Percentiles rank a stretch among this genome's conserved stretches.
phyloP scores from a whole-genome alignment of 2,329 filamentous ascomycete genomes.

The Camillea tinctor region DNA sequence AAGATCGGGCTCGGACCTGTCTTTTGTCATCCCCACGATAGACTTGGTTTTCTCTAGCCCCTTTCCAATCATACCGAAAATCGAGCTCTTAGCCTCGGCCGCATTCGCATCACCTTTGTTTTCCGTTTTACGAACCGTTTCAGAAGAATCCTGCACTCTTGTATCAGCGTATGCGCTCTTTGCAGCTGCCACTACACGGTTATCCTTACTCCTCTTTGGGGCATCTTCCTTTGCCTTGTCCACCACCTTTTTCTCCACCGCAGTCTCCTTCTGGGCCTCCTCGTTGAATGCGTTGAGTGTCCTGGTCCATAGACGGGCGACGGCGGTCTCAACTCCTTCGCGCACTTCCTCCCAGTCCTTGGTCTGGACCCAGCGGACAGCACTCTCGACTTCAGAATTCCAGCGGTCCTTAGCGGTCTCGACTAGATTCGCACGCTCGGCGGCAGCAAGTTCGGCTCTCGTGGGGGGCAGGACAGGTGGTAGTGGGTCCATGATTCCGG shows the following conservation, averaged over 20 bases:
- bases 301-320: slow-evolving; percentile 45
- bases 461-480: slow-evolving; percentile 48
- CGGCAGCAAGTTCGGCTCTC: slow-evolving; percentile 49
- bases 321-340: slow-evolving; percentile 53
- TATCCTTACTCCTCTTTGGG: slow-evolving; percentile 32
- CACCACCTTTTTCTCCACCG: slow-evolving; percentile 30
- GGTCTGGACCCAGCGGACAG: slow-evolving; percentile 64
- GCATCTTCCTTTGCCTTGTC: slow-evolving; percentile 36
- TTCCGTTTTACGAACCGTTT: slow-evolving; percentile 29
- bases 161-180: slow-evolving; percentile 32
- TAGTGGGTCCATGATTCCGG: slow-evolving; percentile 48
- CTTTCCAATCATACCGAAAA: slow-evolving; percentile 39
- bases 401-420: slow-evolving; percentile 74
- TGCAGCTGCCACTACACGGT: slow-evolving; percentile 28
- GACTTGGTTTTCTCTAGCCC: slow-evolving; percentile 39
- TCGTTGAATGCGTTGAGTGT: slow-evolving; percentile 39
- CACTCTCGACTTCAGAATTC: slow-evolving; percentile 70
- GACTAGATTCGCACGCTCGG: slow-evolving; percentile 54
- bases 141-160: slow-evolving; percentile 28
- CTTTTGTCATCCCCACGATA: slow-evolving; percentile 35
- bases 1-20: slow-evolving; percentile 33
- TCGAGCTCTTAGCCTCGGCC: slow-evolving; percentile 38
- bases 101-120: slow-evolving; percentile 36
- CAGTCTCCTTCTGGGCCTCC: slow-evolving; percentile 17
- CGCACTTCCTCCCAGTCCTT: slow-evolving; percentile 65